Base-by-base conservation (phyloP, 805 yeast genomes). In the Hanseniaspora meyeri region DNA sequence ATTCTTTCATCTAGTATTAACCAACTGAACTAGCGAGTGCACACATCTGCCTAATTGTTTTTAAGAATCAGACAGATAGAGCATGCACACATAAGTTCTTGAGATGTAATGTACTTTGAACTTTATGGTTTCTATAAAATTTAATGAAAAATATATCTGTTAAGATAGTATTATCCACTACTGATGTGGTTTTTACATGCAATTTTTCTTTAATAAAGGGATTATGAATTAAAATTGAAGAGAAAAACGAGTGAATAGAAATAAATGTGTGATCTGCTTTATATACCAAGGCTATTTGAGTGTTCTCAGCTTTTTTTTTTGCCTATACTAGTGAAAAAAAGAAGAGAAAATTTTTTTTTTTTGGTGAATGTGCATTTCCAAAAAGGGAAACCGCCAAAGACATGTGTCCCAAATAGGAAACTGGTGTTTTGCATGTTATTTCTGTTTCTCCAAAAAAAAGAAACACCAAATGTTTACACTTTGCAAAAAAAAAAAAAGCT, bases 161-260 rank as follows among this genome's bases (percentile, higher is more conserved):
- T 67, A 69, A 69, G 72, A 68, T 67, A 69, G 72, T 68, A 69
- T 66, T 69, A 69, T 68, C 72, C 72, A 68, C 71, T 67, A 69
- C 72, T 69, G 72, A 69, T 68, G 72, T 65, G 62, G 69, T 64
- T 59, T 53, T 61, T 62, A 8, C 11, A 39, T 65, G 55, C 37
- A 10, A 36, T 36, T 27, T 49, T 49, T 58, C 29, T 45, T 31
- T 31, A 4, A 24, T 24, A 24, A 24, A 24, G 5, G 27, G 5
- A 24, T 24, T 24, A n/a, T n/a, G n/a, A n/a, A 47, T 59, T 58
- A 56, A 39, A 54, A 46, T 40, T n/a, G n/a, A n/a, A n/a, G n/a
- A n/a, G n/a, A n/a, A n/a, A n/a, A n/a, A n/a, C n/a, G n/a, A n/a
- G n/a, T n/a, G n/a, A n/a, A n/a, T n/a, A n/a, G n/a, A n/a, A n/a